These are phyloP conservation scores for Adenanthera pavonina DNA, from an alignment of 306 rosid genomes.

Conservation along the genomic window DNA sequence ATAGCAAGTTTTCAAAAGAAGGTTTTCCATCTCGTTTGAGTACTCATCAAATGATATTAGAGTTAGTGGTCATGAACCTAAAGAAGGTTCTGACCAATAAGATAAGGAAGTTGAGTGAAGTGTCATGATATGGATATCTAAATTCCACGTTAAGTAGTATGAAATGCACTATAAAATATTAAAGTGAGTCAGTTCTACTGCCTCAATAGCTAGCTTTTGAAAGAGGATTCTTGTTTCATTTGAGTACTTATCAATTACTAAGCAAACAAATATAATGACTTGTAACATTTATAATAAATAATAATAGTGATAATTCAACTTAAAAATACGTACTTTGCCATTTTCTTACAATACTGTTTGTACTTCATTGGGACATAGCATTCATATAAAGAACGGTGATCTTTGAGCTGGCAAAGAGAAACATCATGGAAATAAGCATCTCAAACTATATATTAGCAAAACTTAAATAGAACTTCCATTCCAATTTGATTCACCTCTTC, in stretches of 20 bases:
- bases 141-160: neutral
- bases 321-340: constrained; percentile 72
- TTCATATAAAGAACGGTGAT: constrained; percentile 70
- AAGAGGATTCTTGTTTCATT: neutral
- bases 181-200: neutral
- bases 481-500: constrained; percentile 25
- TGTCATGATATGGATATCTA: no score
- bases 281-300: constrained; percentile 28
- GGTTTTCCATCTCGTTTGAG: no score
- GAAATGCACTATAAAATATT: neutral
- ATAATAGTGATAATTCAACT: constrained; percentile 22
- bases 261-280: constrained; percentile 8
- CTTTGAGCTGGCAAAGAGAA: constrained; percentile 72
- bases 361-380: constrained; percentile 95
- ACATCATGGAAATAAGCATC: constrained; percentile 48
- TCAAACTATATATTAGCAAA: constrained; percentile 25
- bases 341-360: constrained; percentile 82
- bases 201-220: neutral
- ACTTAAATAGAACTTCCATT: constrained; percentile 15
- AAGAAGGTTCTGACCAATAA: no score
- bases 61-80: no score
- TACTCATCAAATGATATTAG: neutral
- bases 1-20: neutral
- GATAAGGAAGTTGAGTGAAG: no score
- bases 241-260: neutral